Evolutionary conservation across 2,329 filamentous ascomycete genomes (phyloP), one percentile per base, ranked within the genome.

Genomic region (Tetracladium maxilliforme): DNA sequence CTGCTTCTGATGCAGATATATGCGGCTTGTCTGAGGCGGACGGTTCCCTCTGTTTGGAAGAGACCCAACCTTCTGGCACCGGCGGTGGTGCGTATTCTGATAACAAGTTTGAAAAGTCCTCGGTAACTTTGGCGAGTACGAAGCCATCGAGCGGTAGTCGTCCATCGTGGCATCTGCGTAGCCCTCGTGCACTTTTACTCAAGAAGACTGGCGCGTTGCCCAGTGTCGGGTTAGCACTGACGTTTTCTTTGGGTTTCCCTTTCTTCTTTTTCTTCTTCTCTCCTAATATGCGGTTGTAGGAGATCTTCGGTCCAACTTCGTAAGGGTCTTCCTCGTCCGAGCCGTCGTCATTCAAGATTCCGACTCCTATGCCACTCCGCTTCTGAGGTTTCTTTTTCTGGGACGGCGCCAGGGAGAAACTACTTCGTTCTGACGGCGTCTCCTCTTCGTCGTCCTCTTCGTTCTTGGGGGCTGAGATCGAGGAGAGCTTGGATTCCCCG

Each of bases 321-420:
- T 93, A 95, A 1, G 83, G 80, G 41, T 94, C 86, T 40, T 95
- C 90, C 22, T 94, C 86, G 37, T 95, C 90, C 5, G 87, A 94
- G 8, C 84, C 86, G 12, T 76, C 90, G 37, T 94, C 87, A 40
- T 95, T 94, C 22, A 95, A 52, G 3, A 94, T 62, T 1, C 87
- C 87, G 10, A 93, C 75, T 1, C 87, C 87, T 34, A 95, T 82
- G 0, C 79, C 82, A 4, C 77, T 70, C 26, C 62, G 62, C 3
- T 40, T 44, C 30, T 43, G 53, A 30, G 57, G 55, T 39, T 47
- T 51, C 41, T 74, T 77, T 28, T 70, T 67, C 26, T 58, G 62
- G 15, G 33, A 34, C 4, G 40, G 32, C 8, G 27, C 34, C n/a
- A n/a, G n/a, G n/a, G n/a, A n/a, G n/a, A n/a, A n/a, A n/a, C n/a